Conservation (phyloP, 169 alveolate genomes). For the Miamiensis avidus region DNA sequence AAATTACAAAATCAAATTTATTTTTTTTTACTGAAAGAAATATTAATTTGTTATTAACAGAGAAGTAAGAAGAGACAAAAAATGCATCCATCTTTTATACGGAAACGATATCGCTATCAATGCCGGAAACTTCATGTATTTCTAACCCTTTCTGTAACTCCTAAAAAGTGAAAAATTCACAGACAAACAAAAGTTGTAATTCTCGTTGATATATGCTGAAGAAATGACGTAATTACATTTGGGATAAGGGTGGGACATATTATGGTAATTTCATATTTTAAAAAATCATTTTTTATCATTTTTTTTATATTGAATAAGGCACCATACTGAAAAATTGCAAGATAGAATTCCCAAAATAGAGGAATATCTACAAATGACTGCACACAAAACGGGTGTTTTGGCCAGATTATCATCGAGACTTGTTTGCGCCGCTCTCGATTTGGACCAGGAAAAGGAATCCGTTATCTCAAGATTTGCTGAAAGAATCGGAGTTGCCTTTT, state of each 20-base stretch:
- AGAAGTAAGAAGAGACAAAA: conserved; percentile 54
- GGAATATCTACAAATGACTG: conserved; percentile 59
- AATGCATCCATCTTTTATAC: conserved; percentile 59
- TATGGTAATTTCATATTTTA: no score
- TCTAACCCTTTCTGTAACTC: conserved; percentile 36
- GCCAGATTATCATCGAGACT: conserved; percentile 46
- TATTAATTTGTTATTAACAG: background rate
- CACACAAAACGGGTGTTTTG: conserved; percentile 60
- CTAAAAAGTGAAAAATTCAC: conserved; percentile 19
- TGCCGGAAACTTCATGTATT: conserved; percentile 58
- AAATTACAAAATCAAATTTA: background rate
- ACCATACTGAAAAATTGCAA: conserved; percentile 15
- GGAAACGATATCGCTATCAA: conserved; percentile 66
- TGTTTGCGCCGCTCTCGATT: conserved; percentile 14
- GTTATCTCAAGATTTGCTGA: conserved; percentile 37
- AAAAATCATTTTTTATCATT: no score
- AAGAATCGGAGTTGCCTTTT: conserved; percentile 59
- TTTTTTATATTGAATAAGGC: no score
- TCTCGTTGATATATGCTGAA: conserved; percentile 28
- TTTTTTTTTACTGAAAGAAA: background rate
- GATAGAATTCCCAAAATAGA: conserved; percentile 49
- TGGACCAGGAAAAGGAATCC: background rate
- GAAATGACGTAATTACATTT: conserved; percentile 48
- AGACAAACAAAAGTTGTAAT: conserved; percentile 23
- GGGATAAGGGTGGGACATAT: conserved; percentile 49